Conservation (phyloP, 345 rosid genomes). For the Hibiscus tridactylites region DNA sequence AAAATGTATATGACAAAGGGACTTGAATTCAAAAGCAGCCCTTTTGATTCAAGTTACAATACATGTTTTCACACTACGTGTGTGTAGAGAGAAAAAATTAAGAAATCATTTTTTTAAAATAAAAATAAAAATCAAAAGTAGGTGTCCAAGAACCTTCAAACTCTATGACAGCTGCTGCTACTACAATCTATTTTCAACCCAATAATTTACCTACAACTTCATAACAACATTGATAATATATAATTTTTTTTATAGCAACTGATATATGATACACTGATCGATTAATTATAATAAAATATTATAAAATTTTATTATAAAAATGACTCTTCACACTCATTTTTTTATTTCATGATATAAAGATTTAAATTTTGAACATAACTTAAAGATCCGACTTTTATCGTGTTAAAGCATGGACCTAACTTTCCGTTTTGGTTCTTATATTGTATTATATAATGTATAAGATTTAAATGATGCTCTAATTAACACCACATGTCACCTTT, state of each 20-base stretch:
- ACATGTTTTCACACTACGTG: neutral
- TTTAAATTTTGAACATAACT: no score
- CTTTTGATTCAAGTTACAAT: neutral
- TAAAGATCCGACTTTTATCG: no score
- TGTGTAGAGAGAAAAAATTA: neutral
- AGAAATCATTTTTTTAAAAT: neutral
- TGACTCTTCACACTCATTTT: no score
- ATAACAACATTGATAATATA: no score
- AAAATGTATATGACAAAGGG: neutral
- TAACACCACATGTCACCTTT: neutral
- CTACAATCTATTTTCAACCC: neutral
- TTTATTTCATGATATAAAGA: no score
- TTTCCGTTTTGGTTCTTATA: neutral
- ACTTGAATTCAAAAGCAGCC: neutral
- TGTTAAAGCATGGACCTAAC: neutral
- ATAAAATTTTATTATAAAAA: no score
- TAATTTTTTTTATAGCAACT: no score
- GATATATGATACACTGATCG: no score
- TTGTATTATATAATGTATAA: neutral
- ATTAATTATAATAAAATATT: no score
- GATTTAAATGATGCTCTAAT: neutral
- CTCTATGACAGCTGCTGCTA: neutral
- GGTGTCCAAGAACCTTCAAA: constrained; percentile 4
- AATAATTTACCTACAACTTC: neutral
- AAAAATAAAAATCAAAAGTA: neutral